Evolutionary conservation across 2,329 filamentous ascomycete genomes (phyloP).

Genomic region (Septoria linicola): DNA sequence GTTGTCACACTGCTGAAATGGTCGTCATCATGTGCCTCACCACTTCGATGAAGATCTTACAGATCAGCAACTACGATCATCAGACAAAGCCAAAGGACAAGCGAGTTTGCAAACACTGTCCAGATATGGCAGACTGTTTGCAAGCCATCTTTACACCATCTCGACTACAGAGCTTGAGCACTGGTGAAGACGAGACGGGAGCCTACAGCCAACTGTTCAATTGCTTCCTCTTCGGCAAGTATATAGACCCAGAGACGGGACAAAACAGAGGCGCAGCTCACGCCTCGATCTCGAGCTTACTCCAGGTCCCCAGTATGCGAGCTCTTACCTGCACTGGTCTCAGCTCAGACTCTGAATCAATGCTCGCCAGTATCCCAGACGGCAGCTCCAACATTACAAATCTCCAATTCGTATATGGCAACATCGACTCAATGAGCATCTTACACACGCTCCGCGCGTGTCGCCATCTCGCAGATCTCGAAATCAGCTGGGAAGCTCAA

Average conservation of each 20-base stretch:
- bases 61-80: conserved; percentile 9
- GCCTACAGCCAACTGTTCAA: not conserved
- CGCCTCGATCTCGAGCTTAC: not conserved
- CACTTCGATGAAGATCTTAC: not conserved
- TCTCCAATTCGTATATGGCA: too few species aligned
- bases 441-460: not conserved
- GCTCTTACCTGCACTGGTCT: too few species aligned
- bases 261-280: not conserved
- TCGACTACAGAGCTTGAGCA: not conserved
- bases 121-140: not conserved
- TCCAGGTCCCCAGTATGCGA: not conserved
- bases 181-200: too few species aligned
- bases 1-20: conserved; percentile 4
- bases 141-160: not conserved
- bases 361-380: too few species aligned
- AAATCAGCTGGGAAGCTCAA: conserved; percentile 2
- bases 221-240: not conserved
- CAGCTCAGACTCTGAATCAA: too few species aligned
- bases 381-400: too few species aligned
- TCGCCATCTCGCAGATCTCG: not conserved
- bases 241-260: not conserved
- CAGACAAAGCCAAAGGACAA: not conserved
- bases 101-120: not conserved
- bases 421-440: too few species aligned
- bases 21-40: conserved; percentile 3